Base-by-base conservation (phyloP, 2,329 filamentous ascomycete genomes). In the Plectosphaerella cucumerina region DNA sequence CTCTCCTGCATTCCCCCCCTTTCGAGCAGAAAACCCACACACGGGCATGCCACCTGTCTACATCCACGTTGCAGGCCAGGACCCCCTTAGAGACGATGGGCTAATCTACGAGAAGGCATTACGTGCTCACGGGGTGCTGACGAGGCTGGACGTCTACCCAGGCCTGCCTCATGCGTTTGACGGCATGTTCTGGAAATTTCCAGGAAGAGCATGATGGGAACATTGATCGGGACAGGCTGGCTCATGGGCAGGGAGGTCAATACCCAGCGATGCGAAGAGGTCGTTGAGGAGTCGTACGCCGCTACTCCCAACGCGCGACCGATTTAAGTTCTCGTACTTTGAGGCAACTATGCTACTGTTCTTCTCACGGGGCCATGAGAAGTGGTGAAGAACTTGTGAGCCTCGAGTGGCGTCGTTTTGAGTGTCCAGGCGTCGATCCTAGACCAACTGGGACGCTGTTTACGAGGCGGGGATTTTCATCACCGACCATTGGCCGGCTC, bases 91-190 rank as follows among this genome's bases (percentile, higher is more conserved):
- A 4, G 80, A 83, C 52, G 78, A 81, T 49, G 74, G 65, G 0
- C 53, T 82, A 44, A 72, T 81, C 0, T 82, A 80, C 54, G 77
- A 79, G 55, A 61, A 68, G 37, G 58, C 74, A 3, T 57, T 82
- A 51, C 63, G 69, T 31, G 72, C 74, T 49, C 68, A 74, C 31
- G 65, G 63, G 1, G 69, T 78, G 8, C 58, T 65, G 56, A 78
- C 75, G 2, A 68, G 64, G 46, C 37, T 78, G 12, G 69, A 77
- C 18, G 51, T 56, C 2, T 55, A 55, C 6, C 5, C 53, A 5
- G 51, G 53, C 3, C 48, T 53, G 21, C 53, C 53, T 6, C 53
- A 55, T 31, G 53, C 46, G 18, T 55, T 55, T 14, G 50, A 51
- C 48, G 50, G 45, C 11, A 49, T 51, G 10, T 55, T 50, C 17